Evolutionary conservation across 2,329 filamentous ascomycete species (phyloP).

Genomic region (Ceratocystis eucalypticola): DNA sequence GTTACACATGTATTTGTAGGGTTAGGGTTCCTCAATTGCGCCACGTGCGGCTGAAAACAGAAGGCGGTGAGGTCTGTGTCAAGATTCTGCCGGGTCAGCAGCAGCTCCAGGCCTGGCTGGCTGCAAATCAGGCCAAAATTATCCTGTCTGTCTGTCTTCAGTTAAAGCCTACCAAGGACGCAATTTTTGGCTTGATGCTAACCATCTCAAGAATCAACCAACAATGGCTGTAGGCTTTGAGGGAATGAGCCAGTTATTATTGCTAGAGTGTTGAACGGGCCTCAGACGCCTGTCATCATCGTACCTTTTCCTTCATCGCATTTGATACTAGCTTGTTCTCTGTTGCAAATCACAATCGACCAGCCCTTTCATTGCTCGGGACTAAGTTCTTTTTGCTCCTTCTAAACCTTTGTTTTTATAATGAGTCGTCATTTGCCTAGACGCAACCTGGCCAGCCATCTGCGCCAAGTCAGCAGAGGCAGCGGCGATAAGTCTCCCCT

Average conservation of each 20-base stretch:
- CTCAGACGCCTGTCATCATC: slow-evolving; percentile 1
- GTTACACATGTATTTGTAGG: background rate
- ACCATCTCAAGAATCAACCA: background rate
- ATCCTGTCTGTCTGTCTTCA: background rate
- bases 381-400: slow-evolving; percentile 33
- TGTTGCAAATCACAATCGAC: no score
- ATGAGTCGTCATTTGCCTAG: slow-evolving; percentile 33
- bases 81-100: background rate
- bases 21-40: background rate
- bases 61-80: background rate
- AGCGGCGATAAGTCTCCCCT: slow-evolving; percentile 35
- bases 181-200: background rate
- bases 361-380: slow-evolving; percentile 18
- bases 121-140: background rate
- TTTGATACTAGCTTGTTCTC: background rate
- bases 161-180: background rate
- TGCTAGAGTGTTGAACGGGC: slow-evolving; percentile 1
- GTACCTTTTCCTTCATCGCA: background rate
- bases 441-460: slow-evolving; percentile 31
- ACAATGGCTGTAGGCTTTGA: slow-evolving; percentile 1
- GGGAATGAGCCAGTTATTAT: background rate
- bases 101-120: background rate
- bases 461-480: slow-evolving; percentile 39
- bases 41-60: background rate
- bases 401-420: slow-evolving; percentile 10